Base-by-base conservation (phyloP, 176 grass and related monocot species). In the Hyparrhenia diplandra region DNA sequence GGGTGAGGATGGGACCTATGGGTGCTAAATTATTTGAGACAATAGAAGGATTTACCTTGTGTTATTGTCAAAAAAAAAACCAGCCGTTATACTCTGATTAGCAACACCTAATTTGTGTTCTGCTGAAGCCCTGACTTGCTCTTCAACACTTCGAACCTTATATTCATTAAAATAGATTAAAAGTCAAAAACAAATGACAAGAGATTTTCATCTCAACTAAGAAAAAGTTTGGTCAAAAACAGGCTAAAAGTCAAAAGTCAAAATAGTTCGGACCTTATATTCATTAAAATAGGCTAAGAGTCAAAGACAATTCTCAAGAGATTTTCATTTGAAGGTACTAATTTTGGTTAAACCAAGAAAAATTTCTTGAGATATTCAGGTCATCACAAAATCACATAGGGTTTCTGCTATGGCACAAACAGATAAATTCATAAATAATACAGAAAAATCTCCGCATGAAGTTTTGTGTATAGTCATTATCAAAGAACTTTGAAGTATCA, bases 81-180 rank as follows among this genome's bases (percentile, higher is more conserved):
- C 96, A 68, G 96, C 96, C 68, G 96, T 99, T 76, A 99, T 99
- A 90, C 96, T 99, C 84, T 99, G 96, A 84, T 99, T 99, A 88
- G 96, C 96, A 90, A 99, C 90, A 17, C 93, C 87, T 73, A 99
- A 92, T 82, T 99, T 99, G 87, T 99, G 96, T 74, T 99, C 96
- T 40, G 96, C 96, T 80, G 96, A 94, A 91, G 96, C 96, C 83
- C 96, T 93, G 52, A 99, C 96, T 93, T 99, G 96, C 64, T 99
- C 96, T 90, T 99, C 96, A 66, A 99, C 96, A 73, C 77, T 91
- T 25, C 85, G 80, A 25, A 99, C 90, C 96, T 99, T 97, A 85
- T 70, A 64, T 51, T 69, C 24, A 34, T 52, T 18, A 87, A 86
- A 80, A 68, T 69, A 54, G 35, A 73, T 49, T 52, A 43, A 14